Base-by-base conservation (phyloP, 345 rosid species). In the Salix suchowensis region DNA sequence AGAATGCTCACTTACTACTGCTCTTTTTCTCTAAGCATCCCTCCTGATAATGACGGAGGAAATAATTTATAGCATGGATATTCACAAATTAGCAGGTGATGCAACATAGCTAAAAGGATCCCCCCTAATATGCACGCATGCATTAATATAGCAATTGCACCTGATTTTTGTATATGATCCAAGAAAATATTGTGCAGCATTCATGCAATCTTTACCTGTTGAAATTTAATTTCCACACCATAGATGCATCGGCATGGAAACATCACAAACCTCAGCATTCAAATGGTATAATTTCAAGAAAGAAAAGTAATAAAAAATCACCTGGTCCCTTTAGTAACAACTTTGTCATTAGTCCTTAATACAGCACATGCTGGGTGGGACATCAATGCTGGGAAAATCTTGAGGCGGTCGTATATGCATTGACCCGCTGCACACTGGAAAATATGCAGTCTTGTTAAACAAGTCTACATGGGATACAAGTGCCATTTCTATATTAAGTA, bases 381-480 rank as follows among this genome's bases (percentile, higher is more conserved):
- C 73, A 87, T 86, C 83, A 88, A 77, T 74, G 83, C 76, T 23
- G 96, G 96, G 77, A 93, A 91, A 73, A 93, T 77, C 84, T 89
- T 93, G 74, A 93, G 91, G 72, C 89, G 85, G 40, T 86, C 92
- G 76, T 88, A 88, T 75, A 89, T 72, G 78, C 89, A 88, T 77
- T 86, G 86, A 79, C 98, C 97, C 5, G 91, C 90, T 30, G 97
- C 94, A 70, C 80, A 85, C 98, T 96, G 93, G 28, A 84, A 84
- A 79, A 19, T 15, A 48, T 26, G 69, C n/a, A 55, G 12, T 50
- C 68, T 40, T 30, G 21, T 52, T 21, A 74, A 72, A 40, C 37
- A 34, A 52, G 36, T 16, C 34, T 24, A 48, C 30, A 44, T 58
- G 24, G 70, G 73, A 60, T 72, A 66, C 24, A 75, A 76, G 68